Evolutionary conservation across 2,329 filamentous ascomycete species (phyloP).

Genomic region (Colletotrichum sp.): DNA sequence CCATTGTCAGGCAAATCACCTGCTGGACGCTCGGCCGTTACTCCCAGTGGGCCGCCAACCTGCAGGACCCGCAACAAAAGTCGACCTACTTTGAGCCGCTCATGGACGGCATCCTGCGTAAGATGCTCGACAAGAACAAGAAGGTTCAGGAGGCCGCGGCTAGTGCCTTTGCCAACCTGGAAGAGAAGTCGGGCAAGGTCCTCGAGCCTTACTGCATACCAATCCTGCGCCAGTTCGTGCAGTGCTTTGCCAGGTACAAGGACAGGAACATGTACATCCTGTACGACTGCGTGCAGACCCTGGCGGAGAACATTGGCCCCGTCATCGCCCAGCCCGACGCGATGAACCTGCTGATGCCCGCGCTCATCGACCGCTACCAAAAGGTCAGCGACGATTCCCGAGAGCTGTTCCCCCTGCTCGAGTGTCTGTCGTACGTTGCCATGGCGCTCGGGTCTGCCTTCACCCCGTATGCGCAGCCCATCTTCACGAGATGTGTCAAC

Average conservation of each 20-base stretch:
- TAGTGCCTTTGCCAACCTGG: constrained; percentile 93
- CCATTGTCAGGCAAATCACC: constrained; percentile 93
- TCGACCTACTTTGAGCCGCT: constrained; percentile 88
- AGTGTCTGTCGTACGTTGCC: constrained; percentile 94
- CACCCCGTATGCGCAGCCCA: constrained; percentile 81
- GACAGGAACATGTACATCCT: constrained; percentile 99
- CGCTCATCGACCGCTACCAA: constrained; percentile 86
- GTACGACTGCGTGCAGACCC: constrained; percentile 97
- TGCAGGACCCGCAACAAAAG: constrained; percentile 70
- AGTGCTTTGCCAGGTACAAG: constrained; percentile 95
- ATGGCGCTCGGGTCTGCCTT: constrained; percentile 84
- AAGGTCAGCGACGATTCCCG: constrained; percentile 86
- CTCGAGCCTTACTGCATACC: constrained; percentile 86
- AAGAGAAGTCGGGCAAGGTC: constrained; percentile 86
- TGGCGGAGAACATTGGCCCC: constrained; percentile 89
- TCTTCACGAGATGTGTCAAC: constrained; percentile 86
- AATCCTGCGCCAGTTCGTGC: constrained; percentile 90
- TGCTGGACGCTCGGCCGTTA: constrained; percentile 97
- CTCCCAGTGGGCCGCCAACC: constrained; percentile 86
- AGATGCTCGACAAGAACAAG: constrained; percentile 98
- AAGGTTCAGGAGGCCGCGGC: constrained; percentile 96
- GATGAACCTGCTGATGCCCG: constrained; percentile 89
- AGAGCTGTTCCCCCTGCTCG: constrained; percentile 93
- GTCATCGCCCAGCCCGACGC: constrained; percentile 81
- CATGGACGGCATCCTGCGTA: constrained; percentile 93